Percentiles rank a stretch among this genome's conserved stretches.
phyloP scores from a whole-genome alignment of 2,329 filamentous ascomycete species.

The Lecanicillium sp. region DNA sequence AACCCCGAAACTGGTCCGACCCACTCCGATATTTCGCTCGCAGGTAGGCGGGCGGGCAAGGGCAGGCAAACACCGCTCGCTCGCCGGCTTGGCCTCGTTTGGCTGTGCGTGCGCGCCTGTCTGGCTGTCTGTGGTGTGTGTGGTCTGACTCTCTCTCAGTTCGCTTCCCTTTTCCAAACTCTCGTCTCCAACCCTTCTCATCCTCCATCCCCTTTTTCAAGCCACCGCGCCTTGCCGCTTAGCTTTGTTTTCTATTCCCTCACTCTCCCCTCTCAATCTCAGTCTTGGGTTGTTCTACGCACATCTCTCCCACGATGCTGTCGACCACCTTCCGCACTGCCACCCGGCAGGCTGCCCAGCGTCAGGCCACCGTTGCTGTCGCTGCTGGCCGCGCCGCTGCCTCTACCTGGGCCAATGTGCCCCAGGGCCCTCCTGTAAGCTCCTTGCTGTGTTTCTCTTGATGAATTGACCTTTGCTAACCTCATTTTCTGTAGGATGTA shows the following conservation, averaged over 20 bases:
- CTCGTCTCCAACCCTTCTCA: not conserved
- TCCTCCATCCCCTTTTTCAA: not conserved
- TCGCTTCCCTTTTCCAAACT: constrained; percentile 5
- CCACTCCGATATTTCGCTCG: constrained; percentile 9
- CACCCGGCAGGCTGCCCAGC: constrained; percentile 39
- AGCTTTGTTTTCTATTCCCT: constrained; percentile 1
- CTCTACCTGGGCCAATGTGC: constrained; percentile 85
- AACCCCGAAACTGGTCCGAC: constrained; percentile 5
- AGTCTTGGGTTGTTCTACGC: not conserved
- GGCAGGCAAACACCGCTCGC: not conserved
- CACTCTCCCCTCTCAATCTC: not conserved
- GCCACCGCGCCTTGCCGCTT: constrained; percentile 1
- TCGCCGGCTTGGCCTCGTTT: too few relatives aligned
- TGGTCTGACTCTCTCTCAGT: not conserved
- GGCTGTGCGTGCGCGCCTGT: not conserved
- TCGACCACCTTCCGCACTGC: constrained; percentile 47
- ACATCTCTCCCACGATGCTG: constrained; percentile 39
- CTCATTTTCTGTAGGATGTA: constrained; percentile 24
- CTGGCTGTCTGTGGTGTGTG: not conserved
- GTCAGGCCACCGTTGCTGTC: constrained; percentile 31
- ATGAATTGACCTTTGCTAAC: constrained; percentile 11
- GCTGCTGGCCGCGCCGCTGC: constrained; percentile 47
- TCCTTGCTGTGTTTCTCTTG: constrained; percentile 4
- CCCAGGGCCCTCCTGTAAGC: constrained; percentile 89
- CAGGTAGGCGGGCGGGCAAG: not conserved